Evolutionary conservation across 1,139 yeast species (phyloP).

Genomic region (Suhomyces bribrorum): DNA sequence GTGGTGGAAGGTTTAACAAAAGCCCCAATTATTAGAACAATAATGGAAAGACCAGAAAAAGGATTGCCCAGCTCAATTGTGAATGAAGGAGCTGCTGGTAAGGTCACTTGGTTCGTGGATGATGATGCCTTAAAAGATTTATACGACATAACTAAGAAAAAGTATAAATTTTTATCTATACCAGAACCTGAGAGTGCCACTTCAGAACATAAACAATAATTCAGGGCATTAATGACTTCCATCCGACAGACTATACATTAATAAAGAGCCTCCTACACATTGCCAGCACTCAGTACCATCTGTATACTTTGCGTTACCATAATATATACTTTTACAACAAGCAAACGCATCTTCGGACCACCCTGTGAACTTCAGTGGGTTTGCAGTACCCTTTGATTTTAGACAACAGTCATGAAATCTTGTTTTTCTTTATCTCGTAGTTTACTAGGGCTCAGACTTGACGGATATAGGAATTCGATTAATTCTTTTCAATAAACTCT

Average conservation of each 20-base stretch:
- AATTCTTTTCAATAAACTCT: conserved; percentile 31
- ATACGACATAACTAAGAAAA: conserved; percentile 69
- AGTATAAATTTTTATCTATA: conserved; percentile 60
- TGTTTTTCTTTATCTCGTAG: too few relatives aligned
- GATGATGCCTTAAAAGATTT: conserved; percentile 90
- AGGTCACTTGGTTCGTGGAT: conserved; percentile 97
- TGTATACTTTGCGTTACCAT: background rate
- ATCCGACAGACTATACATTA: background rate
- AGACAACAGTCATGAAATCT: too few relatives aligned
- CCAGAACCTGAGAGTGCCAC: conserved; percentile 10
- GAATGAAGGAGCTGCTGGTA: conserved; percentile 94
- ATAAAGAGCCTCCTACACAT: background rate
- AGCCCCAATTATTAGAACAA: conserved; percentile 88
- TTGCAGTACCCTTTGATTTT: too few relatives aligned
- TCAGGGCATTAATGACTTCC: background rate
- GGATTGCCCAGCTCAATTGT: conserved; percentile 94
- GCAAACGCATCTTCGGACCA: too few relatives aligned
- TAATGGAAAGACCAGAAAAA: conserved; percentile 96
- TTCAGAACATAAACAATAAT: background rate
- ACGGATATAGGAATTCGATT: background rate
- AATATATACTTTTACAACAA: too few relatives aligned
- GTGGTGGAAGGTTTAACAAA: conserved; percentile 96
- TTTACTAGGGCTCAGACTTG: too few relatives aligned
- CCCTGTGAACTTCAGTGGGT: too few relatives aligned
- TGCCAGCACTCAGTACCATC: background rate